Percentiles rank a stretch among this genome's conserved stretches.
phyloP scores from a whole-genome alignment of 768 basidiomycete species.

The Imleria badia region DNA sequence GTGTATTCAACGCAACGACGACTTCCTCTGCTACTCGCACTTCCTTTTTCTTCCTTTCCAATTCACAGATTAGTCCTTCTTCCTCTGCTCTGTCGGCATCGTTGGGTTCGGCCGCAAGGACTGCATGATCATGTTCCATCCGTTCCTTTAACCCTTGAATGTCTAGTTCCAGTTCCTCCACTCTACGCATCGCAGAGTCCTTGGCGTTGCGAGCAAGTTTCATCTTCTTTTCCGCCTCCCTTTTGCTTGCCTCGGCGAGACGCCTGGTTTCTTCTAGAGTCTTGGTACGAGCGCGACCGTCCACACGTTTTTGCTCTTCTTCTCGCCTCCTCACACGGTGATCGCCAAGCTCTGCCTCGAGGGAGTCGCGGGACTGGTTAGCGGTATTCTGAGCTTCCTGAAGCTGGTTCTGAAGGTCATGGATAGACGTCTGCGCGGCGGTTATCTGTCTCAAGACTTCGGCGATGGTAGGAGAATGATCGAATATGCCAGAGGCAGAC shows the following conservation, averaged over 20 bases:
- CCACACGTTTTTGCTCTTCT: slow-evolving; percentile 77
- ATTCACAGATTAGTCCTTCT: slow-evolving; percentile 38
- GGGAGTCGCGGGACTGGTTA: slow-evolving; percentile 55
- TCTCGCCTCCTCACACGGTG: slow-evolving; percentile 74
- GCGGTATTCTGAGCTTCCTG: slow-evolving; percentile 57
- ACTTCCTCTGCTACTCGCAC: slow-evolving; percentile 61
- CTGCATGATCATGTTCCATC: slow-evolving; percentile 53
- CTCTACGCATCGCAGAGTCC: slow-evolving; percentile 57
- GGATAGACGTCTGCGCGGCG: slow-evolving; percentile 54
- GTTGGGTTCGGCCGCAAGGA: slow-evolving; percentile 45
- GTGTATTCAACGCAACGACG: slow-evolving; percentile 57
- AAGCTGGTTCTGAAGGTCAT: slow-evolving; percentile 71
- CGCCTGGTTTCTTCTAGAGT: slow-evolving; percentile 84
- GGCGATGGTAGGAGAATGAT: slow-evolving; percentile 67
- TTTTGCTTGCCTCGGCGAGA: slow-evolving; percentile 71
- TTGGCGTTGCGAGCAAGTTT: slow-evolving; percentile 64
- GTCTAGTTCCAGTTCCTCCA: slow-evolving; percentile 61
- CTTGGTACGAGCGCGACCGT: slow-evolving; percentile 83
- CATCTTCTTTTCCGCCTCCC: slow-evolving; percentile 88
- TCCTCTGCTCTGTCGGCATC: slow-evolving; percentile 48
- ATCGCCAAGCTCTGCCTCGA: slow-evolving; percentile 74
- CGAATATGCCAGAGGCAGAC: slow-evolving; percentile 35
- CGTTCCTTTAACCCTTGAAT: slow-evolving; percentile 56
- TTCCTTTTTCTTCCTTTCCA: slow-evolving; percentile 60
- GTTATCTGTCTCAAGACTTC: slow-evolving; percentile 78